These are phyloP conservation scores for Lactarius tabidus DNA, from an alignment of 768 basidiomycete genomes.

Conservation along the genomic window DNA sequence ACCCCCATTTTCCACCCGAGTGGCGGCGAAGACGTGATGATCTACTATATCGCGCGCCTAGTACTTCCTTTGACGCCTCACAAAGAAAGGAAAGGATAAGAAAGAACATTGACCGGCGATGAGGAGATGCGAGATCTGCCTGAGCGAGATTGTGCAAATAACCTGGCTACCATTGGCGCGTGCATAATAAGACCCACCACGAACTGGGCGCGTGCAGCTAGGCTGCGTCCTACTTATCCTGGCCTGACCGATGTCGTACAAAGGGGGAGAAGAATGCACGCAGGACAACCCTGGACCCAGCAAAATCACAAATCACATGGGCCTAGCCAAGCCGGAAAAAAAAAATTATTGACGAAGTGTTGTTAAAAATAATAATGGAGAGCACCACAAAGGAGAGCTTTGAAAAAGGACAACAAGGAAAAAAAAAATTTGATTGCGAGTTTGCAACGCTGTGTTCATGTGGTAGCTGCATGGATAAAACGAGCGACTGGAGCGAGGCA, in stretches of 20 bases:
- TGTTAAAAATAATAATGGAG: neutral
- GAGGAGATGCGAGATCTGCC: conserved; percentile 12
- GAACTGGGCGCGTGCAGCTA: neutral
- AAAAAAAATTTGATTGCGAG: neutral
- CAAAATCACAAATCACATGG: conserved; percentile 3
- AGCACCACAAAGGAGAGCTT: neutral
- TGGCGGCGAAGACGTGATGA: neutral
- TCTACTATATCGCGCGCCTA: neutral
- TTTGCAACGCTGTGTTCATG: neutral
- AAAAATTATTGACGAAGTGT: neutral
- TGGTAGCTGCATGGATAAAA: neutral
- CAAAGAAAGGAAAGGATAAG: neutral
- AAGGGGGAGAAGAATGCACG: neutral
- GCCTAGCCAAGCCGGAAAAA: neutral
- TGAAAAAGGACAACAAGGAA: neutral
- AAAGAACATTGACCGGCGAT: neutral
- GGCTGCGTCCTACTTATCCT: neutral
- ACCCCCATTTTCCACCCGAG: neutral
- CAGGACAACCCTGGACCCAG: neutral
- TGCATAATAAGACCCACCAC: neutral
- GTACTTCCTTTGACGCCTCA: neutral
- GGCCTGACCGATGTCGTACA: neutral
- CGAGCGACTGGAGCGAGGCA: conserved; percentile 2
- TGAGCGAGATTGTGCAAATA: neutral
- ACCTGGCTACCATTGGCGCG: neutral